These are phyloP conservation scores for Sporothrix inflata DNA, from an alignment of 2,329 filamentous ascomycete species.

Conservation along the genomic window DNA sequence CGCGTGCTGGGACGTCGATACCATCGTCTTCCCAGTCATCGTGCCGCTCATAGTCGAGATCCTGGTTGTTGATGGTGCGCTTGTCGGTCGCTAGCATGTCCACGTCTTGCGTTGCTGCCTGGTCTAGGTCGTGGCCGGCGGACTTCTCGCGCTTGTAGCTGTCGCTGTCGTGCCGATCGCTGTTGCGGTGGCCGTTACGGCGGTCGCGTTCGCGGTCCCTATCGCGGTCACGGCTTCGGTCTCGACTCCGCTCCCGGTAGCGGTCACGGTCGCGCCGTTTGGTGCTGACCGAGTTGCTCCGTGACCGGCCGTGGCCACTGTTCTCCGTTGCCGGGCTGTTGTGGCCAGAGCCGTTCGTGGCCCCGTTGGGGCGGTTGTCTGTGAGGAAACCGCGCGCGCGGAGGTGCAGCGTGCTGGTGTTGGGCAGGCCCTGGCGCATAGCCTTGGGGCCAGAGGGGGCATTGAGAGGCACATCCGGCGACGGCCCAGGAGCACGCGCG, in stretches of 20 bases:
- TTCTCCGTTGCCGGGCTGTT: constrained; percentile 32
- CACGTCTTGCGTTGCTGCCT: not conserved
- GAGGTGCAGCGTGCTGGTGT: constrained; percentile 73
- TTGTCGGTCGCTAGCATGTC: not conserved
- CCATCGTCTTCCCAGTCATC: constrained; percentile 20
- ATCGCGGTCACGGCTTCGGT: constrained; percentile 41
- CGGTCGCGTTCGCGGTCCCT: constrained; percentile 39
- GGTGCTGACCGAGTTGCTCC: constrained; percentile 52
- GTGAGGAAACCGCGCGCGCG: constrained; percentile 50
- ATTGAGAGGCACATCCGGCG: constrained; percentile 58
- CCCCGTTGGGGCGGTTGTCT: constrained; percentile 25
- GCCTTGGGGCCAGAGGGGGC: constrained; percentile 93
- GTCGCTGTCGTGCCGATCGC: not conserved
- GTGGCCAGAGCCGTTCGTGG: constrained; percentile 25
- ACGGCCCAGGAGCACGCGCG: not conserved
- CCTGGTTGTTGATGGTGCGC: not conserved
- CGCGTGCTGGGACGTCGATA: not conserved
- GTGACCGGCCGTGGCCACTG: constrained; percentile 46
- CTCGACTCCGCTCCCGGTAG: constrained; percentile 39
- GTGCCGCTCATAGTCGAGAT: constrained; percentile 30
- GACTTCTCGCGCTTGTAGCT: not conserved
- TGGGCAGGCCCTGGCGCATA: constrained; percentile 86
- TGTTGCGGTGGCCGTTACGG: constrained; percentile 38
- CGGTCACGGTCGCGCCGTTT: constrained; percentile 40
- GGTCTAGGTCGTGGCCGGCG: not conserved